Percentiles rank a stretch among this genome's conserved stretches.
Evolutionary conservation across 2,329 filamentous ascomycete species (phyloP).

Genomic region (Pseudocercospora ulei): DNA sequence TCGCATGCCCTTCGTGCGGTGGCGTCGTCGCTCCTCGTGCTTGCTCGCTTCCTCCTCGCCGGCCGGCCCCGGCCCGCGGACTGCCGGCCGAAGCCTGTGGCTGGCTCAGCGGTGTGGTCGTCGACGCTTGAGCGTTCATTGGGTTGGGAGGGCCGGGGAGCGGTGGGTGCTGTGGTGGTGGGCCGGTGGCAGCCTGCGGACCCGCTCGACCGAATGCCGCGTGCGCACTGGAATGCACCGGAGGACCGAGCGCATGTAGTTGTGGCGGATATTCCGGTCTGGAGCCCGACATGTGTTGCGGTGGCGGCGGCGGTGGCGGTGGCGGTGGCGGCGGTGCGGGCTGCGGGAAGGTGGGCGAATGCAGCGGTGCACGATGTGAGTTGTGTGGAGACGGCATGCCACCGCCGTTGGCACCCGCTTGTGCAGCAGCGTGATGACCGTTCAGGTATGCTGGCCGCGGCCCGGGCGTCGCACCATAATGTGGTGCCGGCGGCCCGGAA

Average conservation of each 20-base stretch:
- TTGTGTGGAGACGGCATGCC: conserved; percentile 35
- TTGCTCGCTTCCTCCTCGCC: conserved; percentile 17
- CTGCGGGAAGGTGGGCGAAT: conserved; percentile 18
- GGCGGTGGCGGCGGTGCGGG: conserved; percentile 20
- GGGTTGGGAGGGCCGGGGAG: conserved; percentile 12
- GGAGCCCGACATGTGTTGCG: conserved; percentile 16
- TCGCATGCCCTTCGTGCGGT: conserved; percentile 24
- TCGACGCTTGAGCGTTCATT: conserved; percentile 8
- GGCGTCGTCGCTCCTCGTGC: conserved; percentile 25
- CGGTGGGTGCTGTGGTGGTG: conserved; percentile 17
- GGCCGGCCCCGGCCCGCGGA: conserved; percentile 15
- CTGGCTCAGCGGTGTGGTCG: conserved; percentile 9
- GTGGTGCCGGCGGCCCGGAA: conserved; percentile 16
- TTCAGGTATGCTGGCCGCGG: conserved; percentile 18
- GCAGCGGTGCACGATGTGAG: conserved; percentile 27
- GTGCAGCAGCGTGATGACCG: conserved; percentile 25
- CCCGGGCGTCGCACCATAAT: conserved; percentile 15
- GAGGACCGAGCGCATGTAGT: conserved; percentile 13
- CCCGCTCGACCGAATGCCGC: conserved; percentile 16
- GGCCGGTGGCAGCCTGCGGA: conserved; percentile 14
- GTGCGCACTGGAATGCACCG: conserved; percentile 16
- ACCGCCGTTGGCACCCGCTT: conserved; percentile 29
- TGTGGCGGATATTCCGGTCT: conserved; percentile 13
- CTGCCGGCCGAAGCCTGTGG: conserved; percentile 12
- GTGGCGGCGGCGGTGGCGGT: too few relatives aligned